Base-by-base conservation (phyloP, 2,329 filamentous ascomycete genomes). In the Mycogone perniciosa region DNA sequence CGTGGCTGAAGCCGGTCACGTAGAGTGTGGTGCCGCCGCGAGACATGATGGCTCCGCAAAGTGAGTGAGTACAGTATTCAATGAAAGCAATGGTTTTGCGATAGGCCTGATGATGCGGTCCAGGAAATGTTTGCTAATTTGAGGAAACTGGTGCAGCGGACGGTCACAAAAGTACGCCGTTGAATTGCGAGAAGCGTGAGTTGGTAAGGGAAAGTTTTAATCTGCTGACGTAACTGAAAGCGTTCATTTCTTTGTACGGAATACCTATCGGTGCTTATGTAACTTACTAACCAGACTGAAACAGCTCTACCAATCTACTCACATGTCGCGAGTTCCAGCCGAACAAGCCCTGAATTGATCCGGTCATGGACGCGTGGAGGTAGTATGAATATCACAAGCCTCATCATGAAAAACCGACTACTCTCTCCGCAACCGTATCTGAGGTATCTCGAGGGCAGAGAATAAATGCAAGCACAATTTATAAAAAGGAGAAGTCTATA, bases 1-100 rank as follows among this genome's bases (percentile, higher is more conserved):
- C 90, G 75, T 96, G 90, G 82, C 92, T 95, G 75, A 99, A 99
- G 81, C 93, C 93, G 68, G 91, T 96, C 73, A 97, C 92, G 79
- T 97, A 97, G 62, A 97, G 88, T 52, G 92, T 97, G 55, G 88
- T 95, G 63, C 89, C 86, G 71, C 88, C 84, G 69, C 90, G 89
- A 83, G 91, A 96, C 90, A 96, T 96, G 68, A 56, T 74, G 64
- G 47, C 55, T 50, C 47, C 29, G 13, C 42, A 44, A 43, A 35
- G 29, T 30, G 11, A n/a, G 11, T 46, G 48, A 52, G 37, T 29
- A 48, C 10, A 43, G 29, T 13, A 31, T 35, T 38, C 13, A 40
- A 27, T 48, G n/a, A n/a, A 13, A 9, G 27, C 5, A 26, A 38
- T 26, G 31, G 31, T 34, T 44, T 31, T n/a, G 11, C 31, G 4